phyloP scores from a whole-genome alignment of 2,329 filamentous ascomycete genomes.

The Zarea fungicola region DNA sequence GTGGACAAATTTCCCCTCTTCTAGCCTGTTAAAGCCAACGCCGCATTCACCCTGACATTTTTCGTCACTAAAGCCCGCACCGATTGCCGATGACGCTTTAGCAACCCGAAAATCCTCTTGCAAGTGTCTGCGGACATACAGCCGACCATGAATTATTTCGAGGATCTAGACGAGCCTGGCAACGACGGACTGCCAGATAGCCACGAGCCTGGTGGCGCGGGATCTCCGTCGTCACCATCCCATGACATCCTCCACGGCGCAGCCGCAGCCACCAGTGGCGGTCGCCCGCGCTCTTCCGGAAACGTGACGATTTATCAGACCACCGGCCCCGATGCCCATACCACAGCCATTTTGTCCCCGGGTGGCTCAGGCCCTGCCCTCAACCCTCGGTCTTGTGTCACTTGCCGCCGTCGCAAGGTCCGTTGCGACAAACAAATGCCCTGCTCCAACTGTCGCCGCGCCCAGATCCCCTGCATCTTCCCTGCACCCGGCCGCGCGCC shows the following conservation, averaged over 20 bases:
- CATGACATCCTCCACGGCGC: not conserved
- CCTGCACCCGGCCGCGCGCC: constrained; percentile 69
- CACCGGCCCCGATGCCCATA: constrained; percentile 34
- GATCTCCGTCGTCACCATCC: constrained; percentile 2
- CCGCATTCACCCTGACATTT: constrained; percentile 1
- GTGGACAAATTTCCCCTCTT: constrained; percentile 6
- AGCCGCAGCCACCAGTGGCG: constrained; percentile 6
- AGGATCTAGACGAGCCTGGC: constrained; percentile 7
- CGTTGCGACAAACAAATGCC: constrained; percentile 75
- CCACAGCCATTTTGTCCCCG: constrained; percentile 29
- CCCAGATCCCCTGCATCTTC: constrained; percentile 67
- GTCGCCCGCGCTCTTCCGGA: constrained; percentile 21
- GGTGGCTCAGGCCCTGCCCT: constrained; percentile 30
- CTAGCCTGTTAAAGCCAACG: not conserved
- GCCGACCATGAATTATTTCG: constrained; percentile 12
- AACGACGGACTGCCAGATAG: not conserved
- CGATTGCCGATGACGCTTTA: constrained; percentile 4
- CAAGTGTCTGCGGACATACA: constrained; percentile 5
- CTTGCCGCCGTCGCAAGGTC: constrained; percentile 56
- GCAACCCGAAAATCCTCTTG: not conserved
- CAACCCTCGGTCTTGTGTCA: constrained; percentile 47
- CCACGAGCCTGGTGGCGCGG: not conserved
- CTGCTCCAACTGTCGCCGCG: constrained; percentile 68
- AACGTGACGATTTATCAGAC: constrained; percentile 36
- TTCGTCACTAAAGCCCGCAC: not conserved